phyloP scores from a whole-genome alignment of 306 rosid genomes.

The Notholithocarpus densiflorus region DNA sequence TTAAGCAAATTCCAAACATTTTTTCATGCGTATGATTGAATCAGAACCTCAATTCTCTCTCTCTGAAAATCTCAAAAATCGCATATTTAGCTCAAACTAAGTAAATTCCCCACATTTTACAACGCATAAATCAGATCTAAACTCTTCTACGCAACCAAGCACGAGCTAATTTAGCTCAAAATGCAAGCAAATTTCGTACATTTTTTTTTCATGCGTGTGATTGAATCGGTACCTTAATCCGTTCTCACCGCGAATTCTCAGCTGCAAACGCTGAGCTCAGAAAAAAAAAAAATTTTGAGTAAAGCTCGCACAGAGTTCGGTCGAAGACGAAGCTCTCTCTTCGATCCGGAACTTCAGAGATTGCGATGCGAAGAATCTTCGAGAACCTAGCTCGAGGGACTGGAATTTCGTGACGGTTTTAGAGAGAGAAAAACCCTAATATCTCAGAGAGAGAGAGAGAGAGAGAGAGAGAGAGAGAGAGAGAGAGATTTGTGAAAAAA shows the following conservation, averaged over 20 bases:
- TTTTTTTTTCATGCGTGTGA: too few species aligned
- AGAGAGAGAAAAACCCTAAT: constrained; percentile 20
- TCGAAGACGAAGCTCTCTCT: not conserved
- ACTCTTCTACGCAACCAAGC: not conserved
- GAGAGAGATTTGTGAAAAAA: not conserved
- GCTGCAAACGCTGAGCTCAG: not conserved
- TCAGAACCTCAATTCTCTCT: too few species aligned
- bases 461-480: too few species aligned
- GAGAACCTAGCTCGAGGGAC: constrained; percentile 26
- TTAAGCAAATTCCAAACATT: too few species aligned
- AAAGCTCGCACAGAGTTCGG: not conserved
- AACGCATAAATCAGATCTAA: not conserved
- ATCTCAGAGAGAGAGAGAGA: not conserved
- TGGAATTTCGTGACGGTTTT: constrained; percentile 7
- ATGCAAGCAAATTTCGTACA: too few species aligned
- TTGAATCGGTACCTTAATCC: too few species aligned
- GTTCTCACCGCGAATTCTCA: not conserved
- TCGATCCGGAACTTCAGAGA: not conserved
- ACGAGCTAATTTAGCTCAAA: too few species aligned
- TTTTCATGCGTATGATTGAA: too few species aligned
- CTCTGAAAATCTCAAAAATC: not conserved
- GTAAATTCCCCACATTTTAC: not conserved
- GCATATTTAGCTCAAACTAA: not conserved
- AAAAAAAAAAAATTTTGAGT: not conserved
- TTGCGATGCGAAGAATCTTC: constrained; percentile 7